These are phyloP conservation scores for Leccinum barrowsii DNA, from an alignment of 768 basidiomycete genomes.

Conservation along the genomic window DNA sequence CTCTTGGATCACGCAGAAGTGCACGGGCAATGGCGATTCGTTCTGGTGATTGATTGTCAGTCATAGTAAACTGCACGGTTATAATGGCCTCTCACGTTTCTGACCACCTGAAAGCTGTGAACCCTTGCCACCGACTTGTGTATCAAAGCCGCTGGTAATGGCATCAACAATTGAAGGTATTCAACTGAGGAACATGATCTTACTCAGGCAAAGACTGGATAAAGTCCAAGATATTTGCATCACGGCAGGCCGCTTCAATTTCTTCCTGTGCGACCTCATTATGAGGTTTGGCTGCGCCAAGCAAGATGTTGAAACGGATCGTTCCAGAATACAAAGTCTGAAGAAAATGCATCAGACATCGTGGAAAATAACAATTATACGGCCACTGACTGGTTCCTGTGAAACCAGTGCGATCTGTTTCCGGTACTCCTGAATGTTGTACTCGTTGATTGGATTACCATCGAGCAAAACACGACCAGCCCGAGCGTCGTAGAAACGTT, in stretches of 20 bases:
- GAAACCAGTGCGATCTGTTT: slow-evolving; percentile 88
- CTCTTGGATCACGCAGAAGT: slow-evolving; percentile 85
- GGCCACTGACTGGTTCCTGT: slow-evolving; percentile 60
- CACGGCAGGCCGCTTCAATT: slow-evolving; percentile 77
- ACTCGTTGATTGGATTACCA: slow-evolving; percentile 65
- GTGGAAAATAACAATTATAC: slow-evolving; percentile 5
- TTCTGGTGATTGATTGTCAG: slow-evolving; percentile 31
- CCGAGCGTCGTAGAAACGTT: slow-evolving; percentile 86
- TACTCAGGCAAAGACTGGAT: slow-evolving; percentile 82
- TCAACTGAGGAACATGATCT: slow-evolving; percentile 20
- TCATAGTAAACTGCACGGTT: not conserved
- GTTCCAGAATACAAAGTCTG: slow-evolving; percentile 85
- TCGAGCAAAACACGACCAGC: slow-evolving; percentile 73
- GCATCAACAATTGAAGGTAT: slow-evolving; percentile 7
- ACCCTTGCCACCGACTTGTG: slow-evolving; percentile 87
- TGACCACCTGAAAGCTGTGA: slow-evolving; percentile 88
- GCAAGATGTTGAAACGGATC: slow-evolving; percentile 85
- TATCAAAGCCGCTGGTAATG: slow-evolving; percentile 75
- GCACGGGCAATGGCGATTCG: slow-evolving; percentile 87
- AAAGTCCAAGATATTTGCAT: slow-evolving; percentile 92
- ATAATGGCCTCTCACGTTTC: slow-evolving; percentile 52
- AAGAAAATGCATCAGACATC: not conserved
- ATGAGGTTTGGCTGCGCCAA: slow-evolving; percentile 75
- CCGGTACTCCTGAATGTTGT: slow-evolving; percentile 85
- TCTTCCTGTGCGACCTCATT: slow-evolving; percentile 83